Evolutionary conservation across 257 asterid species (phyloP).

Genomic region (Solanum piurae): DNA sequence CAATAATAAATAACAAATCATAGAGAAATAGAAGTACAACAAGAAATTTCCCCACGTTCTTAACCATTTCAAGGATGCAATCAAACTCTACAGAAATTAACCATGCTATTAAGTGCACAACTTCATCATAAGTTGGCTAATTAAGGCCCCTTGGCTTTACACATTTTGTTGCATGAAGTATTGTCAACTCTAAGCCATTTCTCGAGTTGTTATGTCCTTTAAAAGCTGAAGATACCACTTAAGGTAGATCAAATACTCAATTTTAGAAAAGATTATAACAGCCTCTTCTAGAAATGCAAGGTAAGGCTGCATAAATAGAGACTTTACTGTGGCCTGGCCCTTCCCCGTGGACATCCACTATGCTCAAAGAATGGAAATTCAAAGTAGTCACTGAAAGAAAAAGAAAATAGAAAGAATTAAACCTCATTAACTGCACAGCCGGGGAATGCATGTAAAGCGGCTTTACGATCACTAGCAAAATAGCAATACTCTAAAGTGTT

Average conservation of each 20-base stretch:
- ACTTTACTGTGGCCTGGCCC: background rate
- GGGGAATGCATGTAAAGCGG: conserved; percentile 89
- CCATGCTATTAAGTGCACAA: background rate
- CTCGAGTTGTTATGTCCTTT: background rate
- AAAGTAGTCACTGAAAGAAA: background rate
- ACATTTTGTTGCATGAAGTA: background rate
- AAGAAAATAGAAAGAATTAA: conserved; percentile 1
- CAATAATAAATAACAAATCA: background rate
- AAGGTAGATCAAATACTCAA: background rate
- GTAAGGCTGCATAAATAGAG: background rate
- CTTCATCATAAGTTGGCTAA: background rate
- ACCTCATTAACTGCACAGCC: conserved; percentile 92
- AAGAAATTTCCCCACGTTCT: background rate
- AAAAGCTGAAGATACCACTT: background rate
- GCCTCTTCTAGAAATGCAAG: background rate
- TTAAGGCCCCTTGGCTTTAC: background rate
- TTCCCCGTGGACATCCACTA: background rate
- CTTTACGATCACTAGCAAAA: conserved; percentile 60
- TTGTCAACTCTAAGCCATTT: background rate
- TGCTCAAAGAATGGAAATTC: background rate
- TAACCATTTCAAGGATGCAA: background rate
- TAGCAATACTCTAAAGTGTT: conserved; percentile 80
- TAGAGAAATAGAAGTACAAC: background rate
- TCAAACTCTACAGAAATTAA: background rate
- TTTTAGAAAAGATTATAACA: background rate